These are phyloP conservation scores for Cylindricascospora bacillispora DNA, from an alignment of 1,139 yeast species.

Conservation along the genomic window DNA sequence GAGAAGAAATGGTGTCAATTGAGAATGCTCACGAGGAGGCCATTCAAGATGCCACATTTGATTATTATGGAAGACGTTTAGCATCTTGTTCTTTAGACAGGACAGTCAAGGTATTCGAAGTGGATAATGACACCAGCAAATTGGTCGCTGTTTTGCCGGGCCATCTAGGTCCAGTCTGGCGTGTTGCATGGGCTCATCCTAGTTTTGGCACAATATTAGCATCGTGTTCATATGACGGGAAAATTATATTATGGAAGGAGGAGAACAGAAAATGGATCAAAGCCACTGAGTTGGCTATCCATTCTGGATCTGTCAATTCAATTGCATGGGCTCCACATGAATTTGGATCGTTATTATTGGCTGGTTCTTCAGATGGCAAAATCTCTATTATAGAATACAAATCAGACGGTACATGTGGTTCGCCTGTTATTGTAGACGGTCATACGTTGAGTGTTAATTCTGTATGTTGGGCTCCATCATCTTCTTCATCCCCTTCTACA, in stretches of 20 bases:
- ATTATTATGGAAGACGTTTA: slow-evolving; percentile 86
- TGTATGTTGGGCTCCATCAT: slow-evolving; percentile 87
- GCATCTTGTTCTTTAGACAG: slow-evolving; percentile 96
- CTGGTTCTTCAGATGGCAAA: slow-evolving; percentile 88
- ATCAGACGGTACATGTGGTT: slow-evolving; percentile 79
- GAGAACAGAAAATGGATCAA: slow-evolving; percentile 82
- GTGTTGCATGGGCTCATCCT: slow-evolving; percentile 98
- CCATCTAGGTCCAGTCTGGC: slow-evolving; percentile 99
- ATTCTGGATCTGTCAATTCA: slow-evolving; percentile 88
- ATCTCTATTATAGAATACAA: slow-evolving; percentile 85
- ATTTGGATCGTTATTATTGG: slow-evolving; percentile 80
- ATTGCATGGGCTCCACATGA: slow-evolving; percentile 98
- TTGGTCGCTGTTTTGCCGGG: slow-evolving; percentile 70
- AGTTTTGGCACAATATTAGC: slow-evolving; percentile 93
- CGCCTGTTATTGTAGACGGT: slow-evolving; percentile 42
- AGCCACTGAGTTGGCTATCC: slow-evolving; percentile 78
- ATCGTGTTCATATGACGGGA: slow-evolving; percentile 90
- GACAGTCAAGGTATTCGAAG: slow-evolving; percentile 83
- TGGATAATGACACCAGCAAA: slow-evolving; percentile 72
- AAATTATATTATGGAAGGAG: slow-evolving; percentile 90
- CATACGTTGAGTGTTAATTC: slow-evolving; percentile 91
- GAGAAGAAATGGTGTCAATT: slow-evolving; percentile 43
- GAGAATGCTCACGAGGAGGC: slow-evolving; percentile 78
- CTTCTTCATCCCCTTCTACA: slow-evolving; percentile 16
- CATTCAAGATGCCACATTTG: slow-evolving; percentile 94